Percentiles rank a stretch among this genome's conserved stretches.
phyloP scores from a whole-genome alignment of 768 basidiomycete species.

The Hirschioporus abietinus region DNA sequence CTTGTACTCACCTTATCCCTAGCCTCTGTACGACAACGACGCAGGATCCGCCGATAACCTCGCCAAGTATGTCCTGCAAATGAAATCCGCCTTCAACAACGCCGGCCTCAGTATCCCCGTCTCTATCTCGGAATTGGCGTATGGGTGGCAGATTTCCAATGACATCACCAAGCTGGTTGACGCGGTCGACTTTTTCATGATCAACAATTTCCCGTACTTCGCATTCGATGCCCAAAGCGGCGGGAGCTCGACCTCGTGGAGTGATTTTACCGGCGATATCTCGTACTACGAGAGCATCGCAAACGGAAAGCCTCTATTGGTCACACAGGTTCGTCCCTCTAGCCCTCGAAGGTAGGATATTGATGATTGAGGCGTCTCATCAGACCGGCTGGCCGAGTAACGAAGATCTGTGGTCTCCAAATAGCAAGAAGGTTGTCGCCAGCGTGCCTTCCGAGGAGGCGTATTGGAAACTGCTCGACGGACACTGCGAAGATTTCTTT shows the following conservation, averaged over 20 bases:
- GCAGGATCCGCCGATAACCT: conserved; percentile 10
- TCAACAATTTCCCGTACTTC: conserved; percentile 11
- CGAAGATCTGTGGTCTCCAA: conserved; percentile 16
- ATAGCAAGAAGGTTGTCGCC: conserved; percentile 14
- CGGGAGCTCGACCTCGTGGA: conserved; percentile 1
- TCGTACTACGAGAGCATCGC: conserved; percentile 5
- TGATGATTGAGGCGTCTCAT: background rate
- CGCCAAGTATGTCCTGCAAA: conserved; percentile 10
- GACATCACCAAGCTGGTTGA: conserved; percentile 10
- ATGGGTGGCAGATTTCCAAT: conserved; percentile 11
- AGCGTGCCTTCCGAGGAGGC: conserved; percentile 14
- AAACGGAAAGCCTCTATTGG: conserved; percentile 1
- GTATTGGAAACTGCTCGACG: conserved; percentile 16
- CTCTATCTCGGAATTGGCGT: conserved; percentile 17
- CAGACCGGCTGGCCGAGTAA: conserved; percentile 19
- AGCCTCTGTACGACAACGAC: conserved; percentile 11
- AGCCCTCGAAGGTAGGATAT: background rate
- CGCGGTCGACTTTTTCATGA: conserved; percentile 15
- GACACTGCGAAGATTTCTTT: conserved; percentile 13
- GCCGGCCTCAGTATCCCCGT: conserved; percentile 12
- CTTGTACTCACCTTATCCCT: background rate
- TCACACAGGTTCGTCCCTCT: conserved; percentile 1
- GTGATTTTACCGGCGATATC: conserved; percentile 1
- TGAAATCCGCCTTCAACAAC: conserved; percentile 10
- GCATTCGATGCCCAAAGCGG: background rate